Evolutionary conservation across 768 basidiomycete genomes (phyloP).

Genomic region (Mrakia hoshinonis): DNA sequence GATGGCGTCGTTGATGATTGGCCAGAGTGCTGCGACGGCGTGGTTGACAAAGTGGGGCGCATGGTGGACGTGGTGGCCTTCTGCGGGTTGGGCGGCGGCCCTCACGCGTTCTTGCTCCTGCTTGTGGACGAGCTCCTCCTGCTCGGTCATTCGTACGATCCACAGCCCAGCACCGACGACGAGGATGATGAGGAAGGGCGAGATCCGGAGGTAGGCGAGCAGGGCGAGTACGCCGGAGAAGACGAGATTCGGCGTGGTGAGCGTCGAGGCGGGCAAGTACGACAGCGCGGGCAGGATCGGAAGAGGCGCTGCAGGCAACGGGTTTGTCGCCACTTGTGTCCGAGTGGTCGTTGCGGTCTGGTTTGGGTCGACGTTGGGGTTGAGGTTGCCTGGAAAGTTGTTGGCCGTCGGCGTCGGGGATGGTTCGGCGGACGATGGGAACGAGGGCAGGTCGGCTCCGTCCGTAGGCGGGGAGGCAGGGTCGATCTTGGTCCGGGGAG

Average conservation of each 20-base stretch:
- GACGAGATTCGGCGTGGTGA: not conserved
- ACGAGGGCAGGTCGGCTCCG: too few species aligned
- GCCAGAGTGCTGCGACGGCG: not conserved
- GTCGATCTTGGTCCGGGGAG: too few species aligned
- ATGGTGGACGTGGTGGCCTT: slow-evolving; percentile 5
- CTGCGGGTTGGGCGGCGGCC: not conserved
- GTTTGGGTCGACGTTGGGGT: too few species aligned
- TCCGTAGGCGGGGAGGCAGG: too few species aligned
- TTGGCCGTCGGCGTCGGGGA: too few species aligned
- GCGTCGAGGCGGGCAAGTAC: not conserved
- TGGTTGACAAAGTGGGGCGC: slow-evolving; percentile 20
- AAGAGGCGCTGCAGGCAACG: too few species aligned
- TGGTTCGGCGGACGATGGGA: too few species aligned
- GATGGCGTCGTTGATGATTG: slow-evolving; percentile 35
- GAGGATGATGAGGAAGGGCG: slow-evolving; percentile 23
- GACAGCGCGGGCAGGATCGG: too few species aligned
- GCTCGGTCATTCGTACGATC: slow-evolving; percentile 12
- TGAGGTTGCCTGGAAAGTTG: too few species aligned
- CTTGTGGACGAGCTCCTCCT: not conserved
- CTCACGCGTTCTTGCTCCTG: not conserved
- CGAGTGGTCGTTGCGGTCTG: too few species aligned
- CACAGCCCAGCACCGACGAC: slow-evolving; percentile 11
- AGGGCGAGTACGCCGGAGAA: slow-evolving; percentile 30
- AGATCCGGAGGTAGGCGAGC: slow-evolving; percentile 29
- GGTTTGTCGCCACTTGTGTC: too few species aligned